Conservation (phyloP, 1,284 basidiomycete genomes). For the Mrakiaceae sp. region DNA sequence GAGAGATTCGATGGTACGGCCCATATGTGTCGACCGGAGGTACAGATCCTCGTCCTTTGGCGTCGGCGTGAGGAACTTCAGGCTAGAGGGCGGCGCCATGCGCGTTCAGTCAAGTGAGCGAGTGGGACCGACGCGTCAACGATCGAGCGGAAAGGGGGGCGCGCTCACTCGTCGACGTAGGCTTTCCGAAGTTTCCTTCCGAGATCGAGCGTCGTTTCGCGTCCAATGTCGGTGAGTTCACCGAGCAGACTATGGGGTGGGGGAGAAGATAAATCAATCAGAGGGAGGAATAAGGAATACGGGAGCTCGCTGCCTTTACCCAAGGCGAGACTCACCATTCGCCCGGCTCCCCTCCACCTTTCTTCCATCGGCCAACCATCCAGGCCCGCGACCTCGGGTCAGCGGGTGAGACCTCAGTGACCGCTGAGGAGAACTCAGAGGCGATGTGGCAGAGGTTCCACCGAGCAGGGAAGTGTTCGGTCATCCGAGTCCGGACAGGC, state of each 20-base stretch:
- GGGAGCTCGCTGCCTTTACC: neutral
- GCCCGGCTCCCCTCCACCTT: slow-evolving; percentile 50
- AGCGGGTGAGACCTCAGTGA: slow-evolving; percentile 29
- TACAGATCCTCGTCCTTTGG: slow-evolving; percentile 46
- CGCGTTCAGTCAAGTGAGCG: neutral
- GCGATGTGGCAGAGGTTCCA: slow-evolving; percentile 58
- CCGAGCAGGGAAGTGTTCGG: slow-evolving; percentile 53
- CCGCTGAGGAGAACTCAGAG: slow-evolving; percentile 44
- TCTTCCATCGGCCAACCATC: slow-evolving; percentile 44
- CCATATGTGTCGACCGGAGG: slow-evolving; percentile 41
- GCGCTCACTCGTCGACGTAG: slow-evolving; percentile 55
- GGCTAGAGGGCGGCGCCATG: slow-evolving; percentile 34
- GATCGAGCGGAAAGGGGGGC: neutral
- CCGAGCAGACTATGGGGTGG: slow-evolving; percentile 49
- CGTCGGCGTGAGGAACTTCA: slow-evolving; percentile 51
- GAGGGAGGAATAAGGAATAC: neutral
- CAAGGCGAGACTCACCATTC: slow-evolving; percentile 23
- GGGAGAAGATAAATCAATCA: neutral
- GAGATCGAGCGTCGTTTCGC: slow-evolving; percentile 56
- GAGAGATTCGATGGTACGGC: slow-evolving; percentile 63
- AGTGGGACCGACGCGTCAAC: neutral
- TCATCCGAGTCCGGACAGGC: slow-evolving; percentile 54
- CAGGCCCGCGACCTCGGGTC: slow-evolving; percentile 17
- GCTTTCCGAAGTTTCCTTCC: slow-evolving; percentile 51
- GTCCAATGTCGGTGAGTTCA: slow-evolving; percentile 65